Evolutionary conservation across 164 flowering plant genomes (phyloP).

Genomic region (Paratinospora sagittata): DNA sequence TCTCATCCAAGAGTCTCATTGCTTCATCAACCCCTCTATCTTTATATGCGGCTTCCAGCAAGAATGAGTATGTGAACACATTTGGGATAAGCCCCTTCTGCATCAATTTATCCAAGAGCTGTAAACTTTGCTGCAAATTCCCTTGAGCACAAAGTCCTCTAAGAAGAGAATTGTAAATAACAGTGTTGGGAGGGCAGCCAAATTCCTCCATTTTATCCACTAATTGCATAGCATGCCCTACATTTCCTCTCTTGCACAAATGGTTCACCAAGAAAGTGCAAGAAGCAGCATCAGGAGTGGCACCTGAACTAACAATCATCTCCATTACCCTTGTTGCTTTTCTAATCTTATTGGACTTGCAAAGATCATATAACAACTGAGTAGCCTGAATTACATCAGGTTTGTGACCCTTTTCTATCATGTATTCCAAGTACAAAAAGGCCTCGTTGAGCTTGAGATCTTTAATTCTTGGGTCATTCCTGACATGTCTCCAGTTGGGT

Average conservation of each 20-base stretch:
- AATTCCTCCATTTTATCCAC: conserved; percentile 74
- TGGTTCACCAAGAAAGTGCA: conserved; percentile 59
- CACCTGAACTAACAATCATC: conserved; percentile 59
- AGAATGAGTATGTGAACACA: conserved; percentile 68
- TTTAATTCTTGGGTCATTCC: conserved; percentile 32
- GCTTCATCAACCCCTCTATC: conserved; percentile 82
- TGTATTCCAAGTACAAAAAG: conserved; percentile 48
- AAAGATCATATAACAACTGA: conserved; percentile 66
- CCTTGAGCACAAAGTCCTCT: conserved; percentile 74
- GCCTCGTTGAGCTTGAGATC: conserved; percentile 58
- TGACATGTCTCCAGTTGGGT: conserved; percentile 61
- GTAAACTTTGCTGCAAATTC: conserved; percentile 54
- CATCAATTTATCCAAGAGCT: conserved; percentile 55
- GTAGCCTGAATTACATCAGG: conserved; percentile 68
- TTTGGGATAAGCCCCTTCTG: conserved; percentile 68
- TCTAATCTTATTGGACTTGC: conserved; percentile 50
- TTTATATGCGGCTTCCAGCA: conserved; percentile 81
- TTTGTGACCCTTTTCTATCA: conserved; percentile 60
- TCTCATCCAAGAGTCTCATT: conserved; percentile 59
- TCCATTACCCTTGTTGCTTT: conserved; percentile 75
- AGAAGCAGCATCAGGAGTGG: conserved; percentile 50
- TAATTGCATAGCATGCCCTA: conserved; percentile 80
- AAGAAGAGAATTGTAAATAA: conserved; percentile 71
- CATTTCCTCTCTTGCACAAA: conserved; percentile 69
- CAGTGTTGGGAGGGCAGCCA: conserved; percentile 54